Base-by-base conservation (phyloP, 1,284 basidiomycete genomes). In the Leccinum pachyderme region DNA sequence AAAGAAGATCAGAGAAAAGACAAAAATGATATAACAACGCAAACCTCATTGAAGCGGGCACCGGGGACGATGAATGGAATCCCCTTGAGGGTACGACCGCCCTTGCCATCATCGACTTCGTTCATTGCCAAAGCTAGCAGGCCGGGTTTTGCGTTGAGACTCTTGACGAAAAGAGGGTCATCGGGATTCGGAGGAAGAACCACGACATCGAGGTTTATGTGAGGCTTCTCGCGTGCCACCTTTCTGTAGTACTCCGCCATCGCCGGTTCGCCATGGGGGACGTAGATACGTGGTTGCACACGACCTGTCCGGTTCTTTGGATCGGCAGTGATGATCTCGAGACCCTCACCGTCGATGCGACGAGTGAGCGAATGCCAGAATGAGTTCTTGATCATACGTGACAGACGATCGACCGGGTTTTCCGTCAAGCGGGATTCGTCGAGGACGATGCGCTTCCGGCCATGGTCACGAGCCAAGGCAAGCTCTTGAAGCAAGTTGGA, bases 401-500 rank as follows among this genome's bases (percentile, higher is more conserved):
- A 96, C 39, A 99, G 82, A 44, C 96, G 89, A 70, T 97, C 94
- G 44, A 99, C 95, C 0, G 96, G 97, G 72, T 98, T 98, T 75
- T 99, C 96, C 0, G 93, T 93, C 52, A 99, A 79, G 57, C 95
- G 89, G 18, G 94, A 87, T 73, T 99, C 96, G 66, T 98, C 95
- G n/a, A 99, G 86, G 12, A 99, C 92, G 69, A 99, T 97, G 33
- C 93, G 91, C 74, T 96, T 96, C 53, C 95, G 82, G 53, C 92
- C 91, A 71, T 95, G 93, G 69, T 98, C 95, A 12, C 92, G 86
- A n/a, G 96, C 96, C 29, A 99, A 85, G 1, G 96, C 97, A 43
- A 99, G 87, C 72, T 99, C 96, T 78, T 99, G 97, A 28, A 99
- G 80, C n/a, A 99, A 84, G 73, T 98, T 99, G 11, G 96, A 98